Conservation (phyloP, 805 yeast genomes). For the Ogataea salicorniae region DNA sequence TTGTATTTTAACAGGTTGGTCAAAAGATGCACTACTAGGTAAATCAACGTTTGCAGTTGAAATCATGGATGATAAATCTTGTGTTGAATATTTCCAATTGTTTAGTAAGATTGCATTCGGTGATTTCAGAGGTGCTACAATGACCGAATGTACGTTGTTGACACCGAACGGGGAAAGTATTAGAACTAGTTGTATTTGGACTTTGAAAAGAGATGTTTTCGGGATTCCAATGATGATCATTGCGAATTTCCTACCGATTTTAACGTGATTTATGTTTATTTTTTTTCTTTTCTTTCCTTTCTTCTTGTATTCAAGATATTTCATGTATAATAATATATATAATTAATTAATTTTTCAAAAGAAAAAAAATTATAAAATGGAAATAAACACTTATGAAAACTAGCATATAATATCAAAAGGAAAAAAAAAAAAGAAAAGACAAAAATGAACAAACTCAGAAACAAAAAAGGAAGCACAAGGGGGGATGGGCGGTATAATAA, state of each 20-base stretch:
- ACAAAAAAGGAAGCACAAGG: too few species aligned
- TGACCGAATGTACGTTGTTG: slow-evolving; percentile 77
- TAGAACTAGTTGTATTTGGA: slow-evolving; percentile 84
- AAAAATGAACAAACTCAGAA: too few species aligned
- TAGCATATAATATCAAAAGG: too few species aligned
- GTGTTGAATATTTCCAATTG: slow-evolving; percentile 80
- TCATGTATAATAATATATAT: not conserved
- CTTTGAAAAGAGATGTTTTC: slow-evolving; percentile 88
- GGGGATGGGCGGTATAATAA: too few species aligned
- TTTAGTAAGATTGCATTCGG: slow-evolving; percentile 86
- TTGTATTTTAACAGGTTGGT: slow-evolving; percentile 88
- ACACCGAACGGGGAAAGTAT: slow-evolving; percentile 52
- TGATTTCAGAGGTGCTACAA: slow-evolving; percentile 83
- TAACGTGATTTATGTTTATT: slow-evolving; percentile 25
- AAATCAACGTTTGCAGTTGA: slow-evolving; percentile 74
- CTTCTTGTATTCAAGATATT: not conserved
- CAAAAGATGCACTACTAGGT: slow-evolving; percentile 58
- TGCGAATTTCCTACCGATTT: slow-evolving; percentile 85
- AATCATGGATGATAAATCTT: slow-evolving; percentile 81
- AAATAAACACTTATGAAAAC: not conserved
- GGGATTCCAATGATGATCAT: slow-evolving; percentile 97
- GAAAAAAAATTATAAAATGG: not conserved
- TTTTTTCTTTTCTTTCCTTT: not conserved
- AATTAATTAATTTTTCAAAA: not conserved
- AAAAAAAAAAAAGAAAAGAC: too few species aligned